Evolutionary conservation across 805 yeast species (phyloP), one percentile per base, ranked within the genome.

Genomic region (Hanseniaspora hatyaiensis): DNA sequence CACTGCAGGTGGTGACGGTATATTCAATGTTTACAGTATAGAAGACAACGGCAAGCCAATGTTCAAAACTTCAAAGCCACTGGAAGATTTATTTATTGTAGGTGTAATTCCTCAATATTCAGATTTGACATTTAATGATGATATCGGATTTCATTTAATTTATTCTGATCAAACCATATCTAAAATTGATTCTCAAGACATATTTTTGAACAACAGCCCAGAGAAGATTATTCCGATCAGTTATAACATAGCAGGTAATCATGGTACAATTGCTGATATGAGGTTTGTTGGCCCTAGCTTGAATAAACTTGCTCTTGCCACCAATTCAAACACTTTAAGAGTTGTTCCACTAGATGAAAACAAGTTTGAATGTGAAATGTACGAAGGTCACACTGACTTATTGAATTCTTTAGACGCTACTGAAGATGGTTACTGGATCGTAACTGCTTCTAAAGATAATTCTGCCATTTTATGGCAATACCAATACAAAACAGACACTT

Each of bases 251-350:
- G 92, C 96, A 0, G 96, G 96, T 55, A 87, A 87, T 62, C 95
- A 89, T 64, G 97, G 96, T 50, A 89, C 92, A 22, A 79, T 92
- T 56, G 95, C 96, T 2, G 97, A 89, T 60, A 72, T 87, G 67
- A 75, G 77, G 54, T 81, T 78, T 57, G 80, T 79, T 28, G 92
- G 92, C 0, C 84, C 85, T 6, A 52, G 62, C 12, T 59, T 67
- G 26, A 60, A 70, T 39, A 65, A 70, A 31, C 61, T 89, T 38
- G 97, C 94, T 4, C 62, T 92, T 53, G 96, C 97, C 1, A 89
- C 97, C 3, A 92, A 92, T 63, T 84, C 97, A 1, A 94, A 96
- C 11, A 78, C 89, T 1, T 65, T 92, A 49, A 70, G 97, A 60
- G 64, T 92, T 12, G 73, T 88, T 29, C 79, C 80, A 53, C 30